Evolutionary conservation across 192 early-diverging fungal genomes (phyloP).

Genomic region (Coemansia sp.): DNA sequence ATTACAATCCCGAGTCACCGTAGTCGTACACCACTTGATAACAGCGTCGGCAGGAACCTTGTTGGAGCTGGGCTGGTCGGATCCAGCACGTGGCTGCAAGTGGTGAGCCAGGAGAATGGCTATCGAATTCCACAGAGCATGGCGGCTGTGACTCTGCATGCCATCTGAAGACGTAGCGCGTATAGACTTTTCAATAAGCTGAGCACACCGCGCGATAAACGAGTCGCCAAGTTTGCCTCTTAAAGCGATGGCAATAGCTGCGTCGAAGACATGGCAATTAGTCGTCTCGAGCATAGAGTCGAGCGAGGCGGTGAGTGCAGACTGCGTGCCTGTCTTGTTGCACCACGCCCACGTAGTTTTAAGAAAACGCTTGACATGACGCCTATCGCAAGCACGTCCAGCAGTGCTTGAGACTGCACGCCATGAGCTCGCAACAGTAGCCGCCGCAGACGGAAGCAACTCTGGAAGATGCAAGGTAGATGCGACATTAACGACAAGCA

Average conservation of each 20-base stretch:
- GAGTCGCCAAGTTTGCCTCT: background rate
- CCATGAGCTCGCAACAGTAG: conserved; percentile 24
- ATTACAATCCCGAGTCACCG: background rate
- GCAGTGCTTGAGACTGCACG: background rate
- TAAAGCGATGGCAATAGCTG: conserved; percentile 14
- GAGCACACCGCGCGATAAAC: background rate
- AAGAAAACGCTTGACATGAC: conserved; percentile 29
- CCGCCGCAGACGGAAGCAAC: background rate
- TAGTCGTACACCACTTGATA: conserved; percentile 16
- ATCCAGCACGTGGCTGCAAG: background rate
- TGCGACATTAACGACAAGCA: conserved; percentile 36
- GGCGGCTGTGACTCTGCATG: background rate
- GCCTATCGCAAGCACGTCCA: background rate
- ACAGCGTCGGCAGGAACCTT: conserved; percentile 12
- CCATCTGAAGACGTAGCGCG: background rate
- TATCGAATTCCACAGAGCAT: background rate
- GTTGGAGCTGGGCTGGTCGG: background rate
- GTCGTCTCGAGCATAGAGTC: conserved; percentile 17
- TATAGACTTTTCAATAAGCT: conserved; percentile 1
- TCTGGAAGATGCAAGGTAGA: conserved; percentile 10
- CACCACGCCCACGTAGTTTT: conserved; percentile 44
- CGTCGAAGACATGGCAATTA: conserved; percentile 16
- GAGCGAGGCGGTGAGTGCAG: conserved; percentile 4
- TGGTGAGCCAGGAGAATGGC: conserved; percentile 12
- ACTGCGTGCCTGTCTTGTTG: conserved; percentile 11